Base-by-base conservation (phyloP, 179 eudicot genomes). In the Actinidia chinensis region DNA sequence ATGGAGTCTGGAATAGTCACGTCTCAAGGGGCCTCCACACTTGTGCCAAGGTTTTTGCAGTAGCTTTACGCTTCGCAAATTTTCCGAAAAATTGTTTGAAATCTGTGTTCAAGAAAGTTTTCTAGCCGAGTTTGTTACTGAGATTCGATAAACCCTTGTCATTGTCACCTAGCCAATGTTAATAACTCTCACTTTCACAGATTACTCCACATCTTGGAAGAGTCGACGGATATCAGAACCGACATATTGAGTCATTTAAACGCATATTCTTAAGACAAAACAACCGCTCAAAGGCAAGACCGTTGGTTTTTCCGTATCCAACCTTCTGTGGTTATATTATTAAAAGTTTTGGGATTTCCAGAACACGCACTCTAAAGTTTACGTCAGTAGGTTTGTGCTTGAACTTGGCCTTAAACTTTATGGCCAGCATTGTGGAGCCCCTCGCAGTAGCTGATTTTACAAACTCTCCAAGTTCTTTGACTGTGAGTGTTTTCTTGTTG, bases 171-270 rank as follows among this genome's bases (percentile, higher is more conserved):
- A 52, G 18, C 58, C 6, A 52, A 12, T 15, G 18, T 12, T 3
- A 52, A 52, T 0, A 40, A 82, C 78, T n/a, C 79, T 81, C 14
- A 44, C 60, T 11, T 75, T 25, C 70, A 82, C 25, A 12, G 78
- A 85, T 6, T 84, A 20, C 46, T 84, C 81, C 28, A 82, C 87
- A 72, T 86, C 89, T 84, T 72, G 0, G 74, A 60, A 8, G 79
- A 84, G 14, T 82, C 77, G 36, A 82, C 78, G 2, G 80, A 50
- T 75, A 61, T 84, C 84, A 82, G 84, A 82, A 12, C 77, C 48
- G 22, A 86, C 71, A 64, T 86, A 83, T 44, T 86, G 84, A 13
- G 79, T 83, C 46, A 86, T 70, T 77, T 83, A 83, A 5, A 81
- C n/a, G 72, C 56, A 81, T 11, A n/a, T n/a, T 55, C 36, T 43